Evolutionary conservation across 2,329 filamentous ascomycete genomes (phyloP), one percentile per base, ranked within the genome.

Genomic region (Sclerotinia borealis): DNA sequence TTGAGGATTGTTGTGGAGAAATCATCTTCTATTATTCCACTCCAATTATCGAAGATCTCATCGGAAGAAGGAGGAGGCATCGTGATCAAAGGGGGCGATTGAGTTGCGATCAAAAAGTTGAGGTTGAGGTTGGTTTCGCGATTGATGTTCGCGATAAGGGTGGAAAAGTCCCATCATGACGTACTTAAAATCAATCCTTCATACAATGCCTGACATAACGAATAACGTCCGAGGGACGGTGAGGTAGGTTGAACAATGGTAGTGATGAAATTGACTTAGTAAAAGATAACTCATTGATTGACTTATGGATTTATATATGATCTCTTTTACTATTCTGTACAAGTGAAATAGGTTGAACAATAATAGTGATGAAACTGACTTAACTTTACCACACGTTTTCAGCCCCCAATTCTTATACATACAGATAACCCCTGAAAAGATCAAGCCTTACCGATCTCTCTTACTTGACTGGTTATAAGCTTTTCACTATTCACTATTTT

Each of bases 11-110:
- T 68, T 51, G 60, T 56, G 27, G 49, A 55, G 52, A 72, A 69
- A 48, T 69, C 64, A 64, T 68, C 61, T 10, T 64, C 64, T 19
- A 65, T 59, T 34, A 68, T 52, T 8, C 68, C 68, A 4, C 63
- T 59, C 71, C 70, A 72, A 51, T 65, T 65, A 54, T 64, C 59
- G 31, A 71, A 65, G 37, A 72, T 67, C 9, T 66, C 65, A 34
- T 69, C 67, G 13, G 69, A 56, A 45, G 66, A 60, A 31, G 64
- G 58, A 15, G 31, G 22, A n/a, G 60, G 27, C 60, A 62, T 62
- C 5, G 8, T 34, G 39, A 15, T 34, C 15, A 22, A 41, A 11
- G 17, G 10, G 13, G n/a, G 27, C 5, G 52, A 17, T 17, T n/a
- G 6, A 43, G 36, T 27, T 15, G n/a, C 10, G 36, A 54, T 27